Base-by-base conservation (phyloP, 2,329 filamentous ascomycete species). In the Fusarium buharicum region DNA sequence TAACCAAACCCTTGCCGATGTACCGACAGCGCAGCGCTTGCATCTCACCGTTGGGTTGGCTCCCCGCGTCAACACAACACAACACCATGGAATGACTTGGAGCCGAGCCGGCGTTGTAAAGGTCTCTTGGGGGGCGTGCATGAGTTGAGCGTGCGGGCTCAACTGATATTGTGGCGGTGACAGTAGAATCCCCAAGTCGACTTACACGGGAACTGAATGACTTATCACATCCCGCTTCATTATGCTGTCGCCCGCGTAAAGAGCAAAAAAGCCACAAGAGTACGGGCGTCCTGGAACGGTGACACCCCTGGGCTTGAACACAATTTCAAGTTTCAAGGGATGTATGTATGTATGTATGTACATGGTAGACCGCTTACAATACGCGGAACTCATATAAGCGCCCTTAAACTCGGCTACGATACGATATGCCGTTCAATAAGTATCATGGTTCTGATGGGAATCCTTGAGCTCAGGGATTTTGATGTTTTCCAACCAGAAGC, bases 61-160 rank as follows among this genome's bases (percentile, higher is more conserved):
- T 63, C 62, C 67, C 64, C 55, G 47, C 66, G 66, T 41, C 58
- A 54, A 43, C 36, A 37, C 44, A 33, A 49, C 31, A n/a, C n/a
- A n/a, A n/a, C n/a, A n/a, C n/a, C n/a, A n/a, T n/a, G n/a, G 12
- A 30, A 53, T 43, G 48, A 43, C 18, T 53, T 31, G 30, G 30
- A 31, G 48, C 55, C 59, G 47, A 52, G 41, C 56, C 59, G 50
- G 62, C 49, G 54, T 65, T 61, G 60, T 56, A 70, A 60, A 40
- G 55, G 8, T 28, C 4, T 56, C 28, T 59, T 43, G 53, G 33
- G 39, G 36, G 57, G 37, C 50, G 49, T 45, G 49, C 48, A 54
- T 62, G 54, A 58, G 41, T 20, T 51, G 40, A 50, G 46, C n/a
- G n/a, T n/a, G n/a, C n/a, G n/a, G n/a, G 33, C 40, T 53, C 34